phyloP scores from a whole-genome alignment of 192 early-diverging fungal genomes.

The Oehlia diaphana region DNA sequence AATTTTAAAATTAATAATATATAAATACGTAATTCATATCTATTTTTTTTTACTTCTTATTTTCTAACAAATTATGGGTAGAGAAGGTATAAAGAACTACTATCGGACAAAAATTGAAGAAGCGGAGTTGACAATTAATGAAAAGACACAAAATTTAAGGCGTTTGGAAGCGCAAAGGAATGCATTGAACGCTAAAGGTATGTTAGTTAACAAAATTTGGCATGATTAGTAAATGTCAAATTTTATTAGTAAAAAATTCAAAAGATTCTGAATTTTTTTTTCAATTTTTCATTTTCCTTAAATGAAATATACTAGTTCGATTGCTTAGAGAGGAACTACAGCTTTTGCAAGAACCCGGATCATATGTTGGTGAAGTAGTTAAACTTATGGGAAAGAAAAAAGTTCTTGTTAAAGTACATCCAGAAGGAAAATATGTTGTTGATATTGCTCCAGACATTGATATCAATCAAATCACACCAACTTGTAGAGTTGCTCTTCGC shows the following conservation, averaged over 20 bases:
- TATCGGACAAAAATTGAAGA: constrained; percentile 82
- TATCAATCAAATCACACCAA: constrained; percentile 86
- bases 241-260: too few species aligned
- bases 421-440: constrained; percentile 98
- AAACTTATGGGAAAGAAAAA: constrained; percentile 99
- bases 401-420: constrained; percentile 87
- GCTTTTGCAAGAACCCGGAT: constrained; percentile 94
- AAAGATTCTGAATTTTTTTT: not conserved
- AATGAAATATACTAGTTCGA: constrained; percentile 65
- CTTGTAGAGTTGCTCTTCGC: constrained; percentile 90
- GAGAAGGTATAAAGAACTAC: constrained; percentile 71
- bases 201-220: not conserved
- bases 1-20: not conserved
- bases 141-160: constrained; percentile 93
- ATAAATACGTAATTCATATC: not conserved
- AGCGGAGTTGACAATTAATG: constrained; percentile 82
- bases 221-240: too few species aligned
- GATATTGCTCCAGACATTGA: constrained; percentile 93
- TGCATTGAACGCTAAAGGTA: constrained; percentile 93
- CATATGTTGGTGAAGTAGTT: constrained; percentile 95
- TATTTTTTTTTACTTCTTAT: not conserved
- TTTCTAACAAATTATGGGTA: constrained; percentile 34
- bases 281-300: not conserved
- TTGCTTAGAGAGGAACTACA: constrained; percentile 95
- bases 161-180: constrained; percentile 99